phyloP scores from a whole-genome alignment of 768 basidiomycete genomes.

The Chiua virens region DNA sequence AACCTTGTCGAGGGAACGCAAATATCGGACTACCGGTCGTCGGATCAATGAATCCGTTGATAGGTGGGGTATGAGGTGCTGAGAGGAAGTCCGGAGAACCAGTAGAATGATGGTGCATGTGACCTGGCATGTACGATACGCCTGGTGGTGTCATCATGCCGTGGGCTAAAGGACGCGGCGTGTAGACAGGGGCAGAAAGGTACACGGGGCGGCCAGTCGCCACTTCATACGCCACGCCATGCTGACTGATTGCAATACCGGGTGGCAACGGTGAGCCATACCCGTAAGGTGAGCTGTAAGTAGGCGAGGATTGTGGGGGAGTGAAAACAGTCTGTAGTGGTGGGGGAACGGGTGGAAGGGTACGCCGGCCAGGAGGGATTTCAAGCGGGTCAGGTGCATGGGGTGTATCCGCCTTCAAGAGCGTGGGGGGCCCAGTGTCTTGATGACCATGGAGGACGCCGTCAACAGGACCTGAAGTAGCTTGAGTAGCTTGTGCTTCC shows the following conservation, averaged over 20 bases:
- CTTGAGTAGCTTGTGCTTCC: slow-evolving; percentile 12
- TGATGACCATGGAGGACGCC: slow-evolving; percentile 29
- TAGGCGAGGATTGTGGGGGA: slow-evolving; percentile 48
- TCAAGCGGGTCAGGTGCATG: slow-evolving; percentile 22
- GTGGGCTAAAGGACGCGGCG: slow-evolving; percentile 64
- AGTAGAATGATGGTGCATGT: slow-evolving; percentile 59
- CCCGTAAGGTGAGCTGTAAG: slow-evolving; percentile 66
- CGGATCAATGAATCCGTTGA: slow-evolving; percentile 66
- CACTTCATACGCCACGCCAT: slow-evolving; percentile 80
- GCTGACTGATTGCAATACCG: slow-evolving; percentile 70
- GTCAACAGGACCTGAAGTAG: slow-evolving; percentile 11
- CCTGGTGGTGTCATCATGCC: slow-evolving; percentile 50
- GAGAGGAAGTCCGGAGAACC: slow-evolving; percentile 64
- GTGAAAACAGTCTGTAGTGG: slow-evolving; percentile 47
- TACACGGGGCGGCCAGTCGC: slow-evolving; percentile 81
- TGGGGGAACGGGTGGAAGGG: slow-evolving; percentile 39
- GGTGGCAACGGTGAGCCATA: slow-evolving; percentile 60
- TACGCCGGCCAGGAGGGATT: slow-evolving; percentile 20
- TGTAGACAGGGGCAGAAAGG: slow-evolving; percentile 64
- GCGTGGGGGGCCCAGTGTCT: slow-evolving; percentile 22
- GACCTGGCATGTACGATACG: slow-evolving; percentile 55
- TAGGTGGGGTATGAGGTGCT: slow-evolving; percentile 58
- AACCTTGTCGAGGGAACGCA: slow-evolving; percentile 67
- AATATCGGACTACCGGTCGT: slow-evolving; percentile 70
- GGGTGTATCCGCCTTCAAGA: slow-evolving; percentile 32